Base-by-base conservation (phyloP, 1,139 yeast genomes). In the Eremothecium sinecaudum region DNA sequence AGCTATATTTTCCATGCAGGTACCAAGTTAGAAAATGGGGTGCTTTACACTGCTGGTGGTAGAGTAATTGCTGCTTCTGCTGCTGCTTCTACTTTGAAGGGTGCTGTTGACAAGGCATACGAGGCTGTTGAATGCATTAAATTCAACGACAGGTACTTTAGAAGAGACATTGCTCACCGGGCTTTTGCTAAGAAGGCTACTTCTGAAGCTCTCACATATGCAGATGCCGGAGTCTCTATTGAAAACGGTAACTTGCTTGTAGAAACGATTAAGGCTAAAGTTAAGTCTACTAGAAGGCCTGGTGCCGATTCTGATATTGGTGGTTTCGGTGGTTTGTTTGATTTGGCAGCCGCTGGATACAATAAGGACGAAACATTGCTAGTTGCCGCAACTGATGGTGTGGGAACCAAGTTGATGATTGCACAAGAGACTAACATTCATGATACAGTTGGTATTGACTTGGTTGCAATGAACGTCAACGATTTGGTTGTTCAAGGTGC, bases 271-370 rank as follows among this genome's bases (percentile, higher is more conserved):
- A 92, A 92, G 63, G 74, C 78, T 34, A 75, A 79, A 61, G 98
- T 92, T 34, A 83, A 81, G 61, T 79, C 94, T n/a, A 92, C 99
- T 14, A 78, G 82, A 28, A 79, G 99, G 62, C 69, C 93, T 21
- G 99, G 99, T 51, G 93, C 98, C 29, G 96, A 90, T 56, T 84
- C 97, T 14, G 95, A 86, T 48, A 90, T 92, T 49, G 99, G 99
- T 56, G 99, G 99, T 3, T 92, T 92, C 54, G 99, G 99, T 45
- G 99, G 98, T 45, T 66, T 87, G 29, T 92, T 92, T 49, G 98
- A 92, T 58, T 69, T 92, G 51, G 74, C 78, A 51, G 76, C 78
- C 35, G 93, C 94, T 31, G 97, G 97, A 8, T 92, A 79, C 61
- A 63, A 64, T 38, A 64, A 73, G 18, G 73, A 69, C 42, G 78